These are phyloP conservation scores for Colletotrichum destructivum DNA, from an alignment of 2,329 filamentous ascomycete genomes.

Conservation along the genomic window DNA sequence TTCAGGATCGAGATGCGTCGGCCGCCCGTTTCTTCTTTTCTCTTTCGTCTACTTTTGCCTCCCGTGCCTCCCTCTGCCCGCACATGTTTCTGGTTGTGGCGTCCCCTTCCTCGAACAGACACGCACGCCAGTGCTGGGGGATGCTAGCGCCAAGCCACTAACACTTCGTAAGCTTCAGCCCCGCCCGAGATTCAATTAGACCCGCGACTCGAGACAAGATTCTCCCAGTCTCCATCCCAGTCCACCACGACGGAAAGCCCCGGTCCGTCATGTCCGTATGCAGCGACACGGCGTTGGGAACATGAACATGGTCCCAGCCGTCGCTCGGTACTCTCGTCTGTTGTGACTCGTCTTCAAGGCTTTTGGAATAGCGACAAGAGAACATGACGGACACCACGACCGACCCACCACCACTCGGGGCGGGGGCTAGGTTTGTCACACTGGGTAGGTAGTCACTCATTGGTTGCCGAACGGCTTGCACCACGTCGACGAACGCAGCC, in stretches of 20 bases:
- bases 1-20: conserved; percentile 1
- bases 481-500: conserved; percentile 34
- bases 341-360: background rate
- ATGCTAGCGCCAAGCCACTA: conserved; percentile 36
- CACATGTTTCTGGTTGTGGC: background rate
- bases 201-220: conserved; percentile 8
- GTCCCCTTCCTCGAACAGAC: background rate
- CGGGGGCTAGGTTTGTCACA: background rate
- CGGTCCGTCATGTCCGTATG: background rate
- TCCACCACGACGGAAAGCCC: conserved; percentile 12
- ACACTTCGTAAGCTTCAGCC: conserved; percentile 25
- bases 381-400: conserved; percentile 14
- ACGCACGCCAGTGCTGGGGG: too few relatives aligned
- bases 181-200: conserved; percentile 26
- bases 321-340: background rate
- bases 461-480: background rate
- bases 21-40: background rate
- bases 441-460: too few relatives aligned
- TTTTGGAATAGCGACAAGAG: background rate
- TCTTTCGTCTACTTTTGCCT: background rate
- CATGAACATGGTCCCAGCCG: background rate
- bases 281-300: background rate
- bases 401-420: too few relatives aligned
- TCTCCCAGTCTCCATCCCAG: background rate
- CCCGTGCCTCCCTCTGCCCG: background rate